Base-by-base conservation (phyloP, 768 basidiomycete species). In the Neoboletus subvelutipes region DNA sequence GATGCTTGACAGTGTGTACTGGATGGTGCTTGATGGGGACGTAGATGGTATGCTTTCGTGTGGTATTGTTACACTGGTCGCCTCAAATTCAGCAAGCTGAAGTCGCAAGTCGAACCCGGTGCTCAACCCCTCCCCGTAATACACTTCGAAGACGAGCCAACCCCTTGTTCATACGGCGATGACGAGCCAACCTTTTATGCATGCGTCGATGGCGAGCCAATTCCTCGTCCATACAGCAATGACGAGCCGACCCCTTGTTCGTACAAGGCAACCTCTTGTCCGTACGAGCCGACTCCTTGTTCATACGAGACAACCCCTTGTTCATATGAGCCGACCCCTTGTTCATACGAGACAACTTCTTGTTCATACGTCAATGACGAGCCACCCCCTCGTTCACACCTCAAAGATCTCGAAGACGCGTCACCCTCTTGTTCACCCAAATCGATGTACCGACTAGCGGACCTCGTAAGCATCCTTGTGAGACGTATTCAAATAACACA, bases 381-480 rank as follows among this genome's bases (percentile, higher is more conserved):
- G n/a, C n/a, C n/a, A n/a, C n/a, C n/a, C n/a, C n/a, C n/a, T n/a
- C n/a, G n/a, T n/a, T n/a, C n/a, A n/a, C n/a, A n/a, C n/a, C n/a
- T n/a, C n/a, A n/a, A n/a, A n/a, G n/a, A n/a, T n/a, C n/a, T 40
- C 42, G 29, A 50, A 45, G 55, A 53, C 13, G 45, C 36, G 4
- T 50, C 54, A 37, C 62, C 62, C 4, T 29, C 50, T 9, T 74
- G 73, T 51, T 74, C 73, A 17, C 73, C 74, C 9, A 74, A 74
- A 62, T 75, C 74, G 0, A 74, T 75, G 71, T 75, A 74, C 33
- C 70, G 70, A 50, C 56, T 74, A 0, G 73, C 74, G 6, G 48
- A 63, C 24, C 70, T 73, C n/a, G 74, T 71, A 24, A 56, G 60
- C 2, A n/a, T 52, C 8, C 10, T 29, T 29, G 26, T 22, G 9